These are phyloP conservation scores for Neltuma alba DNA, from an alignment of 306 rosid genomes.

Conservation along the genomic window DNA sequence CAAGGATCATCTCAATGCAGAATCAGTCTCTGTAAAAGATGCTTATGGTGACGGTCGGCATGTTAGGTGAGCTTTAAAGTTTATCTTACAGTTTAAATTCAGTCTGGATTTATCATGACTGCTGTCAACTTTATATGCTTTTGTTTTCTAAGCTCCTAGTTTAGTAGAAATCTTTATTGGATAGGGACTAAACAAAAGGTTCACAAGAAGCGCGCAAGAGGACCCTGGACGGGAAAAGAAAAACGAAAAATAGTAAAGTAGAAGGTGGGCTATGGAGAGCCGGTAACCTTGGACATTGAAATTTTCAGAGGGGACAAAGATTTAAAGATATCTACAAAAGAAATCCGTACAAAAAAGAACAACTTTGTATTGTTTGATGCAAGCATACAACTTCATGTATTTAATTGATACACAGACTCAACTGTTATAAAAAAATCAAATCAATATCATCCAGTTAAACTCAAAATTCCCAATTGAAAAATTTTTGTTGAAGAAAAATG, in stretches of 20 bases:
- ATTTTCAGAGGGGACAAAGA: not conserved
- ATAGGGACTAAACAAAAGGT: not conserved
- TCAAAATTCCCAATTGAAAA: not conserved
- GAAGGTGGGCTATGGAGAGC: not conserved
- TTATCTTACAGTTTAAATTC: slow-evolving; percentile 15
- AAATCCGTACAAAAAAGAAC: not conserved
- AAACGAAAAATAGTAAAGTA: not conserved
- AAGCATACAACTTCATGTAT: not conserved
- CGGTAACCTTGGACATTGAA: not conserved
- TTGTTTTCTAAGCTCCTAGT: not conserved
- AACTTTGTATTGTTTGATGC: not conserved
- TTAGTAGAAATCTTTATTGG: not conserved
- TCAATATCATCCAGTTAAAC: not conserved
- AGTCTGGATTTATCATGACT: not conserved
- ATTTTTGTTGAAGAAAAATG: not conserved
- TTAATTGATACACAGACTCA: not conserved
- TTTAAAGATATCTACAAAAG: not conserved
- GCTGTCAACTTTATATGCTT: not conserved
- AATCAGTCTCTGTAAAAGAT: slow-evolving; percentile 77
- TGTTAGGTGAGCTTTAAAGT: slow-evolving; percentile 55
- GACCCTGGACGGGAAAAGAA: not conserved
- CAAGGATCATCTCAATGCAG: slow-evolving; percentile 81
- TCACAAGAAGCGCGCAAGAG: not conserved
- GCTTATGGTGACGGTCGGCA: slow-evolving; percentile 93
- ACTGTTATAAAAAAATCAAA: not conserved